These are phyloP conservation scores for Baorangia bicolor DNA, from an alignment of 768 basidiomycete genomes.

Conservation along the genomic window DNA sequence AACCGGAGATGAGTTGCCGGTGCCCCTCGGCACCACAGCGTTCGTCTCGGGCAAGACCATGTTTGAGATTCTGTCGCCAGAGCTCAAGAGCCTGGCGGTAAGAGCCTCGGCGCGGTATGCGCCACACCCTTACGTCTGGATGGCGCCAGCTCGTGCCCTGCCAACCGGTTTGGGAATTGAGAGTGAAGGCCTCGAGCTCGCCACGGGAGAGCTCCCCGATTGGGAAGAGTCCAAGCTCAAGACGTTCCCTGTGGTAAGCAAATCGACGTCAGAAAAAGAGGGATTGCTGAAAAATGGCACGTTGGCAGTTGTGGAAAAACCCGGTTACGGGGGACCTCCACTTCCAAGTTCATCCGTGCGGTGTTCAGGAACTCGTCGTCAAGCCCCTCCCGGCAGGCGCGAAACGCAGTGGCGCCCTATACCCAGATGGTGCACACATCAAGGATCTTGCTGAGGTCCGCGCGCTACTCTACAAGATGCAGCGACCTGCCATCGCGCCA, in stretches of 20 bases:
- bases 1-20: conserved; percentile 76
- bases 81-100: conserved; percentile 79
- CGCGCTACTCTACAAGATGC: conserved; percentile 78
- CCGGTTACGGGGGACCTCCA: conserved; percentile 80
- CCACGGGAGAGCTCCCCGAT: conserved; percentile 65
- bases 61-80: conserved; percentile 73
- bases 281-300: not conserved
- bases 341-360: conserved; percentile 90
- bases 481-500: conserved; percentile 86
- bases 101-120: conserved; percentile 73
- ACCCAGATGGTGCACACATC: conserved; percentile 79
- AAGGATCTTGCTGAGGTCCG: conserved; percentile 73
- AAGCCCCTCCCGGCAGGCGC: conserved; percentile 68
- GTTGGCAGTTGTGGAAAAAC: conserved; percentile 82
- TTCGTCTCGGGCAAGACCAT: conserved; percentile 81
- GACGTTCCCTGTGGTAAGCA: conserved; percentile 59
- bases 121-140: conserved; percentile 90
- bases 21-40: conserved; percentile 85
- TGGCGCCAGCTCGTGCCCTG: conserved; percentile 71
- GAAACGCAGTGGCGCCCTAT: conserved; percentile 61
- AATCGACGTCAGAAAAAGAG: not conserved
- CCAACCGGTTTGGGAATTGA: conserved; percentile 84
- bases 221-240: conserved; percentile 81
- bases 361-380: conserved; percentile 62
- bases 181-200: conserved; percentile 69